Conservation (phyloP, 2,329 filamentous ascomycete genomes). For the Myriosclerotinia scirpicola region DNA sequence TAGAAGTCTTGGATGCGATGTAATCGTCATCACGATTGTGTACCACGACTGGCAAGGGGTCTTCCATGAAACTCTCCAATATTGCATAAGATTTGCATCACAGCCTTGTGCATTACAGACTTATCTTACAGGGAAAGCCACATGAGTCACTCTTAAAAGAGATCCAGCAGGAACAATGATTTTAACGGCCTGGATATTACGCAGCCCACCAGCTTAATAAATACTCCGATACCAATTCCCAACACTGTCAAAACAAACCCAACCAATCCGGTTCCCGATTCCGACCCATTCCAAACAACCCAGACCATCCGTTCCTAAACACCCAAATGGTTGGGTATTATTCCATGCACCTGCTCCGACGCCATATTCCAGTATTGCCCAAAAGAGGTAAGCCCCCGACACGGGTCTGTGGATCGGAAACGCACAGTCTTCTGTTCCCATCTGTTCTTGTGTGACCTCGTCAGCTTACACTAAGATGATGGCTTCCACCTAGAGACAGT, state of each 20-base stretch:
- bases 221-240: background rate
- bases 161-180: constrained; percentile 14
- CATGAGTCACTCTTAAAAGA: background rate
- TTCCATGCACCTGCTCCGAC: constrained; percentile 9
- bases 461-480: constrained; percentile 1
- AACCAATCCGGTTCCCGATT: background rate
- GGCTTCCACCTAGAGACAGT: constrained; percentile 31
- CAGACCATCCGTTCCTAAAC: background rate
- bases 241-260: background rate
- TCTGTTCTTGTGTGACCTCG: background rate
- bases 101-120: background rate
- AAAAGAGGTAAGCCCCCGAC: background rate
- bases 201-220: background rate
- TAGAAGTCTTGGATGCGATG: constrained; percentile 12
- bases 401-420: background rate
- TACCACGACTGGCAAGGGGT: background rate
- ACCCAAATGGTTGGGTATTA: constrained; percentile 11
- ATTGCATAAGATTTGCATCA: constrained; percentile 10
- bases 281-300: background rate
- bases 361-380: constrained; percentile 11
- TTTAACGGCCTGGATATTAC: background rate
- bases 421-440: background rate
- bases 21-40: background rate
- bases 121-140: background rate
- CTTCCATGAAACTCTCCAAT: background rate